These are phyloP conservation scores for Wickerhamomyces chambardii DNA, from an alignment of 805 yeast genomes.

Conservation along the genomic window DNA sequence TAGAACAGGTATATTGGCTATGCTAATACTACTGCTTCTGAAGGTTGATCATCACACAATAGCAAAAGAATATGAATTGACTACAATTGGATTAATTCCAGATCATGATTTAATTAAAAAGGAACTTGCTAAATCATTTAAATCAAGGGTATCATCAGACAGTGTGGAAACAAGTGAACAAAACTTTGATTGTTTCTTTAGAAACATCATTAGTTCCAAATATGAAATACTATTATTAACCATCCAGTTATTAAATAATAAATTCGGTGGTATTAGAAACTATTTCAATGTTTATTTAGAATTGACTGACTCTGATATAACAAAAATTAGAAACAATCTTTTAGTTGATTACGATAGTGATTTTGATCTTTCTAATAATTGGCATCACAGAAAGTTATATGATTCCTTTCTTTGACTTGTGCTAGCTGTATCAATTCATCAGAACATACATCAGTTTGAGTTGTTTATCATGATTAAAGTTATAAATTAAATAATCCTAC, in stretches of 20 bases:
- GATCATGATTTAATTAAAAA: slow-evolving; percentile 20
- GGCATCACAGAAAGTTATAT: slow-evolving; percentile 12
- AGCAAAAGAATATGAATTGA: slow-evolving; percentile 71
- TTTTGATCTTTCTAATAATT: slow-evolving; percentile 1
- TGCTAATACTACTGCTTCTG: slow-evolving; percentile 51
- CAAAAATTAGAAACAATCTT: slow-evolving; percentile 23
- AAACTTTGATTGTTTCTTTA: slow-evolving; percentile 5
- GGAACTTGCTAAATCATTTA: slow-evolving; percentile 10
- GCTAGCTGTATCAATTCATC: no score
- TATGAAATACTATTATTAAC: slow-evolving; percentile 66
- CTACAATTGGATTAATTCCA: slow-evolving; percentile 53
- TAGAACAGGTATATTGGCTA: slow-evolving; percentile 68
- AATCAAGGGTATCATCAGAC: background rate
- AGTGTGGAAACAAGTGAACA: slow-evolving; percentile 4
- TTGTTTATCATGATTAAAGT: no score
- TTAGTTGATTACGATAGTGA: slow-evolving; percentile 9
- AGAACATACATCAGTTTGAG: no score
- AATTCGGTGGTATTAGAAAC: slow-evolving; percentile 44
- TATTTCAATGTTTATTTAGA: slow-evolving; percentile 38
- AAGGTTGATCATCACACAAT: slow-evolving; percentile 62
- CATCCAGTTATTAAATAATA: slow-evolving; percentile 38
- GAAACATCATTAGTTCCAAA: slow-evolving; percentile 51
- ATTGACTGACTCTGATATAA: slow-evolving; percentile 35
- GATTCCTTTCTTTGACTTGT: no score
- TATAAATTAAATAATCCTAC: no score